phyloP scores from a whole-genome alignment of 495 filamentous ascomycete genomes.

The Achaetomiella virescens region DNA sequence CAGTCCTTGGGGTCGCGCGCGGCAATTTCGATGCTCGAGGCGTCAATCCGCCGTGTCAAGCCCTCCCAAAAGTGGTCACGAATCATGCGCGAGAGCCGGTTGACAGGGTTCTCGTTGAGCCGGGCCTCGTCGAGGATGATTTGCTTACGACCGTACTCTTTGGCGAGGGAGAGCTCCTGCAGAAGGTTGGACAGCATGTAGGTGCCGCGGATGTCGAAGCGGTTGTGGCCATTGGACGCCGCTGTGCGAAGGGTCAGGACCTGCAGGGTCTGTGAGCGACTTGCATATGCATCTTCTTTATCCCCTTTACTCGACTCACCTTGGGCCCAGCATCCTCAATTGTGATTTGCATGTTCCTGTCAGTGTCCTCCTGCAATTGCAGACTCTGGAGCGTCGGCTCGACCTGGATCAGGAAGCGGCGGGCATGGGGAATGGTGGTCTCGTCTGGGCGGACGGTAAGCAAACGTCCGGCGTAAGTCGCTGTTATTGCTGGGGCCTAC shows the following conservation, averaged over 20 bases:
- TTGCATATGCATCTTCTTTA: not conserved
- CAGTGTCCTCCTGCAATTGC: constrained; percentile 77
- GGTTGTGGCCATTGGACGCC: constrained; percentile 76
- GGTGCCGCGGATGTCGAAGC: constrained; percentile 81
- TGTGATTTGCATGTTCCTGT: constrained; percentile 89
- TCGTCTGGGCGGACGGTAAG: constrained; percentile 32
- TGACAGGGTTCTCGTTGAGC: constrained; percentile 87
- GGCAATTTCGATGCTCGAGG: constrained; percentile 75
- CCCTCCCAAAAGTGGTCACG: constrained; percentile 84
- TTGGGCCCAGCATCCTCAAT: constrained; percentile 94
- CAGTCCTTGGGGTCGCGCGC: constrained; percentile 87
- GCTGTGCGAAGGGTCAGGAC: constrained; percentile 76
- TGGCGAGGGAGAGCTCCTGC: constrained; percentile 85
- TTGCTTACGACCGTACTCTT: constrained; percentile 74
- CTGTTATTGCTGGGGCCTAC: not conserved
- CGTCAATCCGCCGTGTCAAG: constrained; percentile 82
- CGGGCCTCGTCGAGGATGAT: constrained; percentile 83
- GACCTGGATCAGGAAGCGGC: constrained; percentile 72
- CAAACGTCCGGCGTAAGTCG: not conserved
- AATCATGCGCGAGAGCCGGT: constrained; percentile 78
- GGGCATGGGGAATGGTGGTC: constrained; percentile 42
- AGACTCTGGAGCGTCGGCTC: constrained; percentile 66
- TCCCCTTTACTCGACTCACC: constrained; percentile 42
- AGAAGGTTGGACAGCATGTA: constrained; percentile 94
- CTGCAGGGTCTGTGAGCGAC: constrained; percentile 14